Conservation (phyloP, 2,329 filamentous ascomycete genomes). For the Sporothrix sp. region DNA sequence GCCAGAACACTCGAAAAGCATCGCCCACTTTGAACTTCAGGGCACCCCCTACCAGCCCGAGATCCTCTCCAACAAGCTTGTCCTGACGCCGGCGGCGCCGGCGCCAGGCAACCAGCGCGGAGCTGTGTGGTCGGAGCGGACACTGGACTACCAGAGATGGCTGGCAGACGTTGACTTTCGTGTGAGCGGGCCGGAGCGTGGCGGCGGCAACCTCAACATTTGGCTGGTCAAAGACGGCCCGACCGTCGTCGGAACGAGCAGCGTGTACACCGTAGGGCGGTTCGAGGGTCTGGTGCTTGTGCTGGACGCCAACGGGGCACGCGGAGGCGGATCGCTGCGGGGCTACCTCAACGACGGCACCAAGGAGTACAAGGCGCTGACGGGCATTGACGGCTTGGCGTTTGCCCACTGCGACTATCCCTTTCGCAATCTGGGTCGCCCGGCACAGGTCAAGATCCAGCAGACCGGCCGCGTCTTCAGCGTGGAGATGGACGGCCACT, state of each 20-base stretch:
- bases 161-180: slow-evolving; percentile 78
- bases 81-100: slow-evolving; percentile 79
- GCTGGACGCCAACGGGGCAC: slow-evolving; percentile 71
- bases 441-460: slow-evolving; percentile 65
- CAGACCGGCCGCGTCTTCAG: slow-evolving; percentile 57
- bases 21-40: slow-evolving; percentile 46
- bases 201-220: slow-evolving; percentile 81
- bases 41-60: slow-evolving; percentile 48
- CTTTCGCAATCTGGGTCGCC: slow-evolving; percentile 84
- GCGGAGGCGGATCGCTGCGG: slow-evolving; percentile 63
- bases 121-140: slow-evolving; percentile 65
- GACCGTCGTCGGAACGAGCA: slow-evolving; percentile 55
- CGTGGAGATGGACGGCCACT: slow-evolving; percentile 68
- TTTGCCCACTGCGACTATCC: slow-evolving; percentile 88
- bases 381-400: slow-evolving; percentile 73
- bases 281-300: slow-evolving; percentile 90
- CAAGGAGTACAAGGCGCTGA: slow-evolving; percentile 67
- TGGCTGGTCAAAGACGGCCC: slow-evolving; percentile 74
- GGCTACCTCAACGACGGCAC: slow-evolving; percentile 91
- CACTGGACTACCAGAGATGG: slow-evolving; percentile 61
- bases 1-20: slow-evolving; percentile 40
- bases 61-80: slow-evolving; percentile 76
- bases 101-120: slow-evolving; percentile 78
- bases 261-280: slow-evolving; percentile 71
- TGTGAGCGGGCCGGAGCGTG: slow-evolving; percentile 73